Evolutionary conservation across 345 rosid genomes (phyloP), one percentile per base, ranked within the genome.

Genomic region (Turritis glabra): DNA sequence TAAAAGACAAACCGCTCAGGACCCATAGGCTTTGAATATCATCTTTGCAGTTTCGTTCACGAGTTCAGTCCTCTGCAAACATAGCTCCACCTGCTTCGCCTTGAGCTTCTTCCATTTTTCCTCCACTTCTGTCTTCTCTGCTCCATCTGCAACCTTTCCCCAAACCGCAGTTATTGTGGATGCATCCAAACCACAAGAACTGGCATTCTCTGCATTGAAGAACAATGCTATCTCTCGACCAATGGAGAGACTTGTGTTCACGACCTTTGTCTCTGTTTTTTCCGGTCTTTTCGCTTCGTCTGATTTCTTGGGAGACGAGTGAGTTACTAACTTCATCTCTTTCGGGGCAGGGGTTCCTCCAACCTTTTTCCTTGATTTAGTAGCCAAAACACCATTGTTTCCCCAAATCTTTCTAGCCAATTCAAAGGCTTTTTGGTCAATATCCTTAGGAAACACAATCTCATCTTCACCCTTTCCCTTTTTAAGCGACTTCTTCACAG

Each of bases 371-470:
- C 59, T 84, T 3, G 71, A 68, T 29, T 65, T 72, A 3, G 82
- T 47, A 17, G 72, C 71, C 15, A 70, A 7, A 18, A 68, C 73
- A 7, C 80, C 80, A 5, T 40, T 40, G 1, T 1, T 12, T 11
- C 81, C 81, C 87, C 87, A 84, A 10, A 82, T 72, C 71, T 65
- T 72, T 26, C 78, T 84, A 1, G 82, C 77, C 80, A 84, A 75
- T 0, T 82, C 84, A 15, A 65, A 84, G 0, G 64, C 48, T 12
- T 80, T 69, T 12, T 75, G 80, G 10, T 82, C 87, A 14, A 80
- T 75, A 2, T 76, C 77, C 18, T 82, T 82, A 0, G 80, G 27
- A 26, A 71, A 82, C 12, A 18, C 32, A 3, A 63, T 25, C 9
- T 68, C 76, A 15, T 77, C 83, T 4, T 76, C 87, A 10, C 37